These are phyloP conservation scores for Alternaria hordeiaustralica DNA, from an alignment of 2,329 filamentous ascomycete species.

Conservation along the genomic window DNA sequence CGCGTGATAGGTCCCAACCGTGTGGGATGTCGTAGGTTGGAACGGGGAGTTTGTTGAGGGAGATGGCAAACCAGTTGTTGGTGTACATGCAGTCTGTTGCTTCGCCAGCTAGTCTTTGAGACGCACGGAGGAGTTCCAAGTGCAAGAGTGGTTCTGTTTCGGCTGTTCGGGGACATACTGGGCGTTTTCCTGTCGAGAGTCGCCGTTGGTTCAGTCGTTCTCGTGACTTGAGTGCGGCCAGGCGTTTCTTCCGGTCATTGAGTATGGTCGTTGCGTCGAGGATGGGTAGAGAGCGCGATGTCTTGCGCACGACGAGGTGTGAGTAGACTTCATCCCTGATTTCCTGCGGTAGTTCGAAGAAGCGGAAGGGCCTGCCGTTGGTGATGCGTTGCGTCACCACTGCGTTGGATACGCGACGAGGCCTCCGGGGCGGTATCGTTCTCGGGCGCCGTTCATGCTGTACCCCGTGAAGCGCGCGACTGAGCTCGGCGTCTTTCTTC, in stretches of 20 bases:
- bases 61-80: constrained; percentile 38
- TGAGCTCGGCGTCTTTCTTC: background rate
- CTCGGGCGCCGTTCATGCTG: constrained; percentile 5
- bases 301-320: constrained; percentile 30
- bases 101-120: constrained; percentile 29
- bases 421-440: constrained; percentile 1
- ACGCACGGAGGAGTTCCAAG: constrained; percentile 30
- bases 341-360: constrained; percentile 36
- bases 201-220: constrained; percentile 34
- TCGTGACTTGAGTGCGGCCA: constrained; percentile 25
- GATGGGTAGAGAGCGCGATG: constrained; percentile 15
- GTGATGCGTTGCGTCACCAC: background rate
- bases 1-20: constrained; percentile 33
- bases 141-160: constrained; percentile 26
- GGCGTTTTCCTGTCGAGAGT: constrained; percentile 24
- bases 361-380: constrained; percentile 29
- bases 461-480: background rate
- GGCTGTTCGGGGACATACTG: constrained; percentile 20
- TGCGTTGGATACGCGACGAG: background rate
- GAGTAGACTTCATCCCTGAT: constrained; percentile 39
- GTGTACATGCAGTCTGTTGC: constrained; percentile 36
- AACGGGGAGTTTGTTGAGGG: constrained; percentile 30
- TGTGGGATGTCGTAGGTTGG: constrained; percentile 30
- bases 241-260: constrained; percentile 34
- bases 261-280: constrained; percentile 35